phyloP scores from a whole-genome alignment of 176 grass and related monocot species.

The Triticum turgidum region DNA sequence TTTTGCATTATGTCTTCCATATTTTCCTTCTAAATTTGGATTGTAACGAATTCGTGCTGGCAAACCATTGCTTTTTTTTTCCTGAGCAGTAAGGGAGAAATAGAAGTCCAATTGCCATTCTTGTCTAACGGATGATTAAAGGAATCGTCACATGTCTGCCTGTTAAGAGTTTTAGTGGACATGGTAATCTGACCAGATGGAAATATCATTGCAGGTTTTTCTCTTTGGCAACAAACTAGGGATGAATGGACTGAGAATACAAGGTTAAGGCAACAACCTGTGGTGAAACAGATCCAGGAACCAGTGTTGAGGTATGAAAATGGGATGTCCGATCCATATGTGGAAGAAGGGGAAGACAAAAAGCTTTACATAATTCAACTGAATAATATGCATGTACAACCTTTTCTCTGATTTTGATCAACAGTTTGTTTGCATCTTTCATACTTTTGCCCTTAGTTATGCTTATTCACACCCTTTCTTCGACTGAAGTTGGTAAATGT shows the following conservation, averaged over 20 bases:
- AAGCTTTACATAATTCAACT: background rate
- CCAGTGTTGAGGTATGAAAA: conserved; percentile 48
- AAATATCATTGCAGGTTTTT: conserved; percentile 30
- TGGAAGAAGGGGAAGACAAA: background rate
- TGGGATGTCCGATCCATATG: background rate
- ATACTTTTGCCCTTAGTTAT: background rate
- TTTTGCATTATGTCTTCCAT: background rate
- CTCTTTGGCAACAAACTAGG: conserved; percentile 54
- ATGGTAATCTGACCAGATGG: background rate
- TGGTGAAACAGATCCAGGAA: conserved; percentile 40
- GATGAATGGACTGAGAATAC: conserved; percentile 47
- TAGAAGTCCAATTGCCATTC: background rate
- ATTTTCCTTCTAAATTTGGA: conserved; percentile 12
- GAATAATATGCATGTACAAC: background rate
- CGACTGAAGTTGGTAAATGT: background rate
- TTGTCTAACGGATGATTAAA: background rate
- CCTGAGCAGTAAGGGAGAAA: background rate
- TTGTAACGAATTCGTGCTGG: background rate
- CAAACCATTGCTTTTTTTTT: background rate
- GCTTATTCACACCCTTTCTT: background rate
- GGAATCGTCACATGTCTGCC: background rate
- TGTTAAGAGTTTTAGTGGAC: background rate
- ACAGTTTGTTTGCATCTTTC: conserved; percentile 18
- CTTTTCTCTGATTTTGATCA: background rate
- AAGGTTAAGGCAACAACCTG: conserved; percentile 21